Evolutionary conservation across 2,329 filamentous ascomycete genomes (phyloP).

Genomic region (Canariomyces notabilis): DNA sequence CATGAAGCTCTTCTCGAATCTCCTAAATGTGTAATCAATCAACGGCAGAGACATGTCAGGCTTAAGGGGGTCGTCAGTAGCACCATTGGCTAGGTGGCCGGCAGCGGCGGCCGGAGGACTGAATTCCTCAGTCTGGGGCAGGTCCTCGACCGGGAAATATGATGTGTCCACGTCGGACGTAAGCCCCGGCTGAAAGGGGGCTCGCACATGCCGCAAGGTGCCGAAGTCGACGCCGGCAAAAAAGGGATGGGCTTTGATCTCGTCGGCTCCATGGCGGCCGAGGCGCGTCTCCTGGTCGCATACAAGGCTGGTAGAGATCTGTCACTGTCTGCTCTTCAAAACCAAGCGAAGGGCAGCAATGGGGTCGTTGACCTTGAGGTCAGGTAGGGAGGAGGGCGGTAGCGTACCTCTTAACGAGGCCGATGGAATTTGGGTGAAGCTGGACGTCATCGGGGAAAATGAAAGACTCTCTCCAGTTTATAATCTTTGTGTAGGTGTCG

Average conservation of each 20-base stretch:
- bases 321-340: not conserved
- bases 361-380: too few relatives aligned
- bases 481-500: constrained; percentile 97
- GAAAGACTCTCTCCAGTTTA: constrained; percentile 91
- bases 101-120: not conserved
- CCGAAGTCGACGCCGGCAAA: constrained; percentile 96
- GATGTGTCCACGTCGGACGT: constrained; percentile 94
- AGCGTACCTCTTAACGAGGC: constrained; percentile 79
- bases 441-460: constrained; percentile 96
- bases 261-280: constrained; percentile 76
- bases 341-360: too few relatives aligned
- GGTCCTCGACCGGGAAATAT: constrained; percentile 94
- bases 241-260: constrained; percentile 91
- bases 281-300: constrained; percentile 90
- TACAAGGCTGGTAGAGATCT: constrained; percentile 60
- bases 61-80: constrained; percentile 13
- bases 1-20: constrained; percentile 20
- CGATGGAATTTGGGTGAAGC: constrained; percentile 79
- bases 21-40: constrained; percentile 25
- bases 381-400: not conserved
- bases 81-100: not conserved
- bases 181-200: constrained; percentile 90
- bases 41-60: constrained; percentile 24
- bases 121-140: not conserved
- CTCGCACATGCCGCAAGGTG: constrained; percentile 80